phyloP scores from a whole-genome alignment of 495 filamentous ascomycete species.

The Penicillium samsonianum region DNA sequence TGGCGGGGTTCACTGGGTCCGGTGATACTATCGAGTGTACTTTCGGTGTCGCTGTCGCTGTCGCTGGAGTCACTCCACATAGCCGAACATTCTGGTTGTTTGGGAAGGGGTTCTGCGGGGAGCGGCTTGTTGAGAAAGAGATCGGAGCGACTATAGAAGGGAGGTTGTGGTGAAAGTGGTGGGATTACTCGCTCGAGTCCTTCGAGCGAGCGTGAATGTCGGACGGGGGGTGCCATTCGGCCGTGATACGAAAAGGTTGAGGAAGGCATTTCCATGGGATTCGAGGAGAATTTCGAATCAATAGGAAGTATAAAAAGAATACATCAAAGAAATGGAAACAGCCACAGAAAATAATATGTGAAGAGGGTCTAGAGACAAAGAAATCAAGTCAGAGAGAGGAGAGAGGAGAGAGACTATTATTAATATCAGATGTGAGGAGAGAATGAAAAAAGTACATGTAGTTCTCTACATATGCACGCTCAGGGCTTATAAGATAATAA shows the following conservation, averaged over 20 bases:
- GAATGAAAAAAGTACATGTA: too few relatives aligned
- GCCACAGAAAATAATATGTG: too few relatives aligned
- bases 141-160: conserved; percentile 27
- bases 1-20: conserved; percentile 31
- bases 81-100: conserved; percentile 27
- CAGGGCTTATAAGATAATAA: too few relatives aligned
- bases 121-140: conserved; percentile 43
- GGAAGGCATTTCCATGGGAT: conserved; percentile 26
- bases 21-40: conserved; percentile 32
- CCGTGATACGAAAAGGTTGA: conserved; percentile 22
- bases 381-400: background rate
- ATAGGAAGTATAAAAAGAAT: conserved; percentile 4
- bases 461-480: too few relatives aligned
- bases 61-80: conserved; percentile 40
- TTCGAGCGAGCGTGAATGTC: conserved; percentile 44
- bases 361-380: too few relatives aligned
- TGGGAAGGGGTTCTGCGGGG: conserved; percentile 34
- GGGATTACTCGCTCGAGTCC: conserved; percentile 47
- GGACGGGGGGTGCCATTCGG: conserved; percentile 39
- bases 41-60: conserved; percentile 25
- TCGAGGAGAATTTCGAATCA: background rate
- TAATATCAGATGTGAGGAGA: background rate
- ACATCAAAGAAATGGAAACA: background rate
- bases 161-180: conserved; percentile 21
- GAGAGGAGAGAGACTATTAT: background rate